Base-by-base conservation (phyloP, 257 asterid species). In the Nicotiana undulata region DNA sequence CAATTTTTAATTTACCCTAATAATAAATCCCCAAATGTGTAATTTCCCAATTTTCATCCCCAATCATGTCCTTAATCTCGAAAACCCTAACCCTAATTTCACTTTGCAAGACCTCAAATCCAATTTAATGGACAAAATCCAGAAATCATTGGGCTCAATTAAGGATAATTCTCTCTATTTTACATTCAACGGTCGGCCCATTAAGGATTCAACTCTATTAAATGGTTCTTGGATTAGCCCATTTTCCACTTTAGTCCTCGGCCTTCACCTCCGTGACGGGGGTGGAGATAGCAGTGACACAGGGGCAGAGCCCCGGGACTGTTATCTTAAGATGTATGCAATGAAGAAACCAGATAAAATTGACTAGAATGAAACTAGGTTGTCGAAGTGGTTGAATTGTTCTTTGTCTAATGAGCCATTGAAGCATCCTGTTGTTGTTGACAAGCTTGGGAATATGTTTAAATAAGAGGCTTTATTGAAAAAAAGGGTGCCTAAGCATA, bases 221-320 rank as follows among this genome's bases (percentile, higher is more conserved):
- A 80, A 24, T 28, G 83, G 79, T 68, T 77, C 87, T 70, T 49
- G 18, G 28, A 82, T 94, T 44, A 56, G 89, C 22, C 89, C 91
- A 1, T 70, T 88, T 40, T 93, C 96, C 46, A 92, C 97, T 64
- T 88, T 95, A 18, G 81, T 89, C 74, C 85, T 91, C 58, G 89
- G 89, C 83, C 79, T 86, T 80, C 94, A 97, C 17, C 77, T 88
- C 46, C 80, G 51, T 5, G 97, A 97, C 20, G 98, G 99, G 9
- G 97, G 99, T 0, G 98, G 98, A 8, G 98, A 95, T 87, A 98
- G 99, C 8, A 97, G 99, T 28, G 90, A 97, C 85, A 96, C 99
- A 2, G 92, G 99, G 56, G 99, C 98, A 0, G 98, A 95, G 87
- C 93, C 98, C 3, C 84, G 98, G 9, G 98, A 94, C 86, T 96